A percentile compares a stretch with the other conserved stretches of the same genome.
phyloP scores from a whole-genome alignment of 768 basidiomycete species.

The Rhodosporidiobolus odoratus region DNA sequence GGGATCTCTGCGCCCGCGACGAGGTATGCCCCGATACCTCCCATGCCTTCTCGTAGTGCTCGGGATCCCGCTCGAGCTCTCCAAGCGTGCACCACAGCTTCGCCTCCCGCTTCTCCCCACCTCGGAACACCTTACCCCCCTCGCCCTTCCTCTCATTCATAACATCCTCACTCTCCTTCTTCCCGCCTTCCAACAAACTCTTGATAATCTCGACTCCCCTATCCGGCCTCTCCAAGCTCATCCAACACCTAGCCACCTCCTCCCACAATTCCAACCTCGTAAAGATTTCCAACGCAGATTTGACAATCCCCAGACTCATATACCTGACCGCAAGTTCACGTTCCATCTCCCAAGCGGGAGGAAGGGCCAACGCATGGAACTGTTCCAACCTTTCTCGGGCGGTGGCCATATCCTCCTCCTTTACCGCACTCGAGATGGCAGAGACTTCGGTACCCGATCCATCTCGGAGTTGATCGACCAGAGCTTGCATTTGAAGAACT shows the following conservation, averaged over 20 bases:
- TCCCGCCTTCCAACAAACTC: constrained; percentile 75
- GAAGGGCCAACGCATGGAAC: constrained; percentile 73
- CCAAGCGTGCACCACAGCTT: constrained; percentile 94
- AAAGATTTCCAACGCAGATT: constrained; percentile 87
- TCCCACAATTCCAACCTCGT: constrained; percentile 98
- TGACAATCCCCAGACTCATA: constrained; percentile 75
- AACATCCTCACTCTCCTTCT: constrained; percentile 73
- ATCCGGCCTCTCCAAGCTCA: constrained; percentile 69
- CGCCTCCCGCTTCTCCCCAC: constrained; percentile 69
- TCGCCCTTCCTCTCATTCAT: constrained; percentile 51
- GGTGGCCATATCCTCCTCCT: constrained; percentile 55
- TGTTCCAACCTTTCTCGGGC: constrained; percentile 69
- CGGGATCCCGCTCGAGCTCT: constrained; percentile 70
- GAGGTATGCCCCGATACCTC: constrained; percentile 69
- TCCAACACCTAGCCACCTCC: constrained; percentile 84
- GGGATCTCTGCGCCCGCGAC: constrained; percentile 81
- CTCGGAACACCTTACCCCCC: constrained; percentile 37
- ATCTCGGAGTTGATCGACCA: constrained; percentile 73
- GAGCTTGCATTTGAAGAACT: constrained; percentile 83
- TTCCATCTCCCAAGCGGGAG: constrained; percentile 90
- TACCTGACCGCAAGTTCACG: constrained; percentile 79
- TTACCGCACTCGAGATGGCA: constrained; percentile 37
- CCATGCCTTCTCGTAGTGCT: constrained; percentile 83
- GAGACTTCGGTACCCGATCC: constrained; percentile 38
- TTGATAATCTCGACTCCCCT: constrained; percentile 73